A percentile compares a stretch with the other conserved stretches of the same genome.
These are phyloP conservation scores for Oryza glaberrima DNA, from an alignment of 176 grass and related monocot genomes.

Conservation along the genomic window DNA sequence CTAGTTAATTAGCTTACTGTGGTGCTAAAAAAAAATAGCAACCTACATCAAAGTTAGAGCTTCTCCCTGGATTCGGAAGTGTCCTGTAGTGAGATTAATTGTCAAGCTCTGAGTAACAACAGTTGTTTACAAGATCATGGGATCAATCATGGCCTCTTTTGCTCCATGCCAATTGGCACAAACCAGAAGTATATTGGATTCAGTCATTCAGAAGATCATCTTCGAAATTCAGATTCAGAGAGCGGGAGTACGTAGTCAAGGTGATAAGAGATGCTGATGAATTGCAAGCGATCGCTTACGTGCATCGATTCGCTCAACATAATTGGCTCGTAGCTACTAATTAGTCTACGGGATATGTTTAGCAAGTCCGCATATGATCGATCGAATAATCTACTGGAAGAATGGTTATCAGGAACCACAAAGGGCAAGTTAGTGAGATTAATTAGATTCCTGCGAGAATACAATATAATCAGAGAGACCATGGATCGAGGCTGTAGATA, in stretches of 20 bases:
- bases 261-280: not conserved
- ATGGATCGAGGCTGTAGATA: not conserved
- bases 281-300: not conserved
- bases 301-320: slow-evolving; percentile 32
- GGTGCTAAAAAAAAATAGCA: not conserved
- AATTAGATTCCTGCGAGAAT: not conserved
- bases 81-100: not conserved
- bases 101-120: not conserved
- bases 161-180: slow-evolving; percentile 18
- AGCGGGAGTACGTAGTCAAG: not conserved
- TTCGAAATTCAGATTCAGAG: not conserved
- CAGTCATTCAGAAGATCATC: slow-evolving; percentile 29
- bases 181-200: slow-evolving; percentile 16
- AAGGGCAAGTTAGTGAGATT: slow-evolving; percentile 4
- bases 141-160: slow-evolving; percentile 16
- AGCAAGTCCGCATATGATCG: not conserved
- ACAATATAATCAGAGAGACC: not conserved
- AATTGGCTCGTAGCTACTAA: not conserved
- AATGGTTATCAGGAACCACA: slow-evolving; percentile 28
- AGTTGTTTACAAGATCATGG: slow-evolving; percentile 31
- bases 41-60: slow-evolving; percentile 4
- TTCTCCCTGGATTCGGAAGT: slow-evolving; percentile 4
- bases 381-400: slow-evolving; percentile 10
- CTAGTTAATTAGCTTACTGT: not conserved
- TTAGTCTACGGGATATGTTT: not conserved